Percentiles rank a stretch among this genome's conserved stretches.
These are phyloP conservation scores for Mallotus japonicus DNA, from an alignment of 441 rosid genomes.

Conservation along the genomic window DNA sequence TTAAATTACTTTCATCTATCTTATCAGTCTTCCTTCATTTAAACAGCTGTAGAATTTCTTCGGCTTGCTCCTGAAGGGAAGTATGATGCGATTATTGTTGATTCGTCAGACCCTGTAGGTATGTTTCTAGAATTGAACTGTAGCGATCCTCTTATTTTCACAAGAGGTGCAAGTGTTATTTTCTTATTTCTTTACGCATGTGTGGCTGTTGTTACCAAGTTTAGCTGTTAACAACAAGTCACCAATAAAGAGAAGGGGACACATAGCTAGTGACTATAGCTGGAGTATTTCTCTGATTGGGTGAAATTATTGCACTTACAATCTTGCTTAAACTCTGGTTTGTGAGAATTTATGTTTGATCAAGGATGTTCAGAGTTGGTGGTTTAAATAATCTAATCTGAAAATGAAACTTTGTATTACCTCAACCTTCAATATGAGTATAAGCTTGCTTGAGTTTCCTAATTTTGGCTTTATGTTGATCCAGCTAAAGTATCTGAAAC, in stretches of 20 bases:
- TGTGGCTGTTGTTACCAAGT: background rate
- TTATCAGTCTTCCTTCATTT: slow-evolving; percentile 24
- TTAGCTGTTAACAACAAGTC: too few relatives aligned
- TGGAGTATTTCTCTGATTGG: background rate
- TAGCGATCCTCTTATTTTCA: background rate
- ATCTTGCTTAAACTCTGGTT: background rate
- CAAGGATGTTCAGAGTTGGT: background rate
- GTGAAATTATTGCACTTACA: background rate
- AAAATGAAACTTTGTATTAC: too few relatives aligned
- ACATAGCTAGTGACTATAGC: background rate
- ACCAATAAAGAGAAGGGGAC: background rate
- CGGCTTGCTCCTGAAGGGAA: slow-evolving; percentile 61
- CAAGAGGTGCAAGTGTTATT: background rate
- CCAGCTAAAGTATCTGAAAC: background rate
- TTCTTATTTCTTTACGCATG: background rate
- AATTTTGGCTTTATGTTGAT: background rate
- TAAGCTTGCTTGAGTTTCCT: background rate
- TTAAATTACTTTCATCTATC: background rate
- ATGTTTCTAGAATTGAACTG: slow-evolving; percentile 31
- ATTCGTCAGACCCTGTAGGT: slow-evolving; percentile 98
- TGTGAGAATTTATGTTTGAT: background rate
- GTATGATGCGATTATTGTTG: slow-evolving; percentile 90
- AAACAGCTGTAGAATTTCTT: slow-evolving; percentile 83
- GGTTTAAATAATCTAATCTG: too few relatives aligned
- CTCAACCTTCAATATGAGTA: background rate